These are phyloP conservation scores for Skeletonema grethae DNA, from an alignment of 108 stramenopile species.

Conservation along the genomic window DNA sequence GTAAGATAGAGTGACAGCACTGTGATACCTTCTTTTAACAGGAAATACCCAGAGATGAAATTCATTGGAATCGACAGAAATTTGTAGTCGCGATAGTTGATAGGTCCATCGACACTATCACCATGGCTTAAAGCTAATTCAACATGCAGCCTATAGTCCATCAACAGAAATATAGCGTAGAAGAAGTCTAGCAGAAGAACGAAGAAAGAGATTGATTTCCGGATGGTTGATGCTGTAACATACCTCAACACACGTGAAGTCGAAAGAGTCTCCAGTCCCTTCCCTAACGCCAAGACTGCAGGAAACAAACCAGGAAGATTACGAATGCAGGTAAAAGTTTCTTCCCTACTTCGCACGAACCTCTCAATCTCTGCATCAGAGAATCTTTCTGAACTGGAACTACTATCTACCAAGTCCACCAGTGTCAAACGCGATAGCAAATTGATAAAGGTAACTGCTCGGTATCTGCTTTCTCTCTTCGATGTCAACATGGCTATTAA, in stretches of 20 bases:
- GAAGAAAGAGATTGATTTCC: slow-evolving; percentile 42
- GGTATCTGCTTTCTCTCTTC: slow-evolving; percentile 36
- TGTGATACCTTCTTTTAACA: slow-evolving; percentile 39
- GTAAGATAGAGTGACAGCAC: slow-evolving; percentile 49
- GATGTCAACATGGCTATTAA: slow-evolving; percentile 45
- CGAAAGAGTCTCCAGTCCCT: slow-evolving; percentile 34
- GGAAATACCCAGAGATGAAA: slow-evolving; percentile 37
- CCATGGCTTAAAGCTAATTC: slow-evolving; percentile 33
- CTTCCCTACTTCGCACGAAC: slow-evolving; percentile 22
- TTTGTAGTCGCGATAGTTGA: slow-evolving; percentile 14
- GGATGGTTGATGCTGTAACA: slow-evolving; percentile 40
- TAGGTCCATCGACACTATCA: slow-evolving; percentile 31
- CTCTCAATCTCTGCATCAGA: slow-evolving; percentile 43
- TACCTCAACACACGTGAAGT: slow-evolving; percentile 49
- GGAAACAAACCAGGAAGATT: slow-evolving; percentile 41
- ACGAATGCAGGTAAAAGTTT: slow-evolving; percentile 36
- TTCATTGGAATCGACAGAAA: slow-evolving; percentile 28
- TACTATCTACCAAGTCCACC: slow-evolving; percentile 31
- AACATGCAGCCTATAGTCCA: slow-evolving; percentile 42
- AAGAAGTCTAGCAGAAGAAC: slow-evolving; percentile 43
- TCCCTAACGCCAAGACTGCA: slow-evolving; percentile 40
- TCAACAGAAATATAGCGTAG: slow-evolving; percentile 32
- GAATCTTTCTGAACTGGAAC: slow-evolving; percentile 34
- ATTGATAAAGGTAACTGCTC: slow-evolving; percentile 42
- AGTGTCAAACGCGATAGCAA: slow-evolving; percentile 28